phyloP scores from a whole-genome alignment of 108 stramenopile genomes.

The Discostella pseudostelligera region DNA sequence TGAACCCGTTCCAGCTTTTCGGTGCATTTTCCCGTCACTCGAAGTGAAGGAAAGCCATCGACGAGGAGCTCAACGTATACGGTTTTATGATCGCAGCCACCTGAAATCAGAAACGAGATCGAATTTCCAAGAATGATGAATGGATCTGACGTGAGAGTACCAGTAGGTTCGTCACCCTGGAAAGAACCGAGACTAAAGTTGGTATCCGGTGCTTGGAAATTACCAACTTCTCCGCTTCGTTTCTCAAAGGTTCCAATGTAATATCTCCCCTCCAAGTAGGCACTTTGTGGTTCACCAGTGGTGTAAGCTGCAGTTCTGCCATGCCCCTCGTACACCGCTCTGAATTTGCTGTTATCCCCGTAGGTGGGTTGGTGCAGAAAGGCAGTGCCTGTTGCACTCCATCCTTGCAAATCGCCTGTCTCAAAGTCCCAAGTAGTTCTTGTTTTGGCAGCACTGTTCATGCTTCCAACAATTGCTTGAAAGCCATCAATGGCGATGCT shows the following conservation, averaged over 20 bases:
- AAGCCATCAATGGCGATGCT: conserved; percentile 42
- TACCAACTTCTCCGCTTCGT: conserved; percentile 46
- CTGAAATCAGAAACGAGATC: conserved; percentile 74
- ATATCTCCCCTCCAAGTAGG: conserved; percentile 53
- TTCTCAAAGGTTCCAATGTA: conserved; percentile 76
- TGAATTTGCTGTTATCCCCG: conserved; percentile 67
- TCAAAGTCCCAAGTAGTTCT: conserved; percentile 86
- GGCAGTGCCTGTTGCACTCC: conserved; percentile 68
- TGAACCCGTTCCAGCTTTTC: conserved; percentile 57
- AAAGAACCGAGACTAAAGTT: conserved; percentile 38
- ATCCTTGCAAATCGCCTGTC: conserved; percentile 74
- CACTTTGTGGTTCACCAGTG: conserved; percentile 32
- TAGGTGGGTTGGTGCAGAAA: conserved; percentile 74
- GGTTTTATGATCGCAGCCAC: conserved; percentile 69
- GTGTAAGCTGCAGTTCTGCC: conserved; percentile 21
- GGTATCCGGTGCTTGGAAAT: conserved; percentile 44
- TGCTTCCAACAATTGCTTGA: conserved; percentile 61
- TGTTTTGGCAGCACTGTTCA: conserved; percentile 46
- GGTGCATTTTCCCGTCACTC: conserved; percentile 68
- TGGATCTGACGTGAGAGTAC: conserved; percentile 68
- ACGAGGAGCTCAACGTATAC: conserved; percentile 80
- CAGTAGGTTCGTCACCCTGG: conserved; percentile 71
- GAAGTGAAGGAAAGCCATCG: conserved; percentile 65
- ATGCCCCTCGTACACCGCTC: conserved; percentile 50
- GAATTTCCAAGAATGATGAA: conserved; percentile 55